Evolutionary conservation across 257 asterid genomes (phyloP).

Genomic region (Gentiana macrophylla): DNA sequence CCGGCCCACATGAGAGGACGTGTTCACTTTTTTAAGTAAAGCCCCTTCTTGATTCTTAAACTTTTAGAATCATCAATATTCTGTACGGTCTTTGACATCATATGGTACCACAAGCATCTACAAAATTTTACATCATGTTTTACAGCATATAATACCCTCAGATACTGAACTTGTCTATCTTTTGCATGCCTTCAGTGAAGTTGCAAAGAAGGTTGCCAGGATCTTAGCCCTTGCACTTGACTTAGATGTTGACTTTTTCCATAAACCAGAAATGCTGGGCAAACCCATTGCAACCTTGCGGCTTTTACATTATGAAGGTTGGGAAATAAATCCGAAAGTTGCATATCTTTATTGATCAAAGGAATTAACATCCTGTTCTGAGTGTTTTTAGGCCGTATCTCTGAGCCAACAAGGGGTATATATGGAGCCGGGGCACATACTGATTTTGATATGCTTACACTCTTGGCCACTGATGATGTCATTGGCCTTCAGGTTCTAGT

Average conservation of each 20-base stretch:
- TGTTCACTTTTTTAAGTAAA: too few species aligned
- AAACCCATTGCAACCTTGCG: conserved; percentile 62
- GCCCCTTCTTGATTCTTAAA: too few species aligned
- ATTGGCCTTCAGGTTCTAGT: conserved; percentile 70
- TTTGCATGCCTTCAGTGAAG: conserved; percentile 42
- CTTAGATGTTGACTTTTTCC: conserved; percentile 43
- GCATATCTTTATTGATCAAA: conserved; percentile 4
- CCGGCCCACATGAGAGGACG: too few species aligned
- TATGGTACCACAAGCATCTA: not conserved
- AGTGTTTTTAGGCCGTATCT: conserved; percentile 30
- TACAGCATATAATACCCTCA: not conserved
- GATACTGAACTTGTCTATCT: conserved; percentile 1
- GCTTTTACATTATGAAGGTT: conserved; percentile 81
- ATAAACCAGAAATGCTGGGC: conserved; percentile 60
- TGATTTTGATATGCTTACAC: conserved; percentile 76
- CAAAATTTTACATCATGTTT: not conserved
- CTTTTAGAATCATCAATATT: too few species aligned
- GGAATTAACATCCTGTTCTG: conserved; percentile 13
- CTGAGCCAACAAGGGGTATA: conserved; percentile 77
- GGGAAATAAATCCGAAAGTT: conserved; percentile 8
- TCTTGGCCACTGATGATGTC: conserved; percentile 66
- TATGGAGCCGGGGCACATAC: conserved; percentile 96
- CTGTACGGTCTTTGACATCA: too few species aligned
- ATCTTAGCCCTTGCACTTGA: conserved; percentile 77
- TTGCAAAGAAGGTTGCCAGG: conserved; percentile 52